Evolutionary conservation across 2,329 filamentous ascomycete genomes (phyloP).

Genomic region (Talaromyces atroroseus): DNA sequence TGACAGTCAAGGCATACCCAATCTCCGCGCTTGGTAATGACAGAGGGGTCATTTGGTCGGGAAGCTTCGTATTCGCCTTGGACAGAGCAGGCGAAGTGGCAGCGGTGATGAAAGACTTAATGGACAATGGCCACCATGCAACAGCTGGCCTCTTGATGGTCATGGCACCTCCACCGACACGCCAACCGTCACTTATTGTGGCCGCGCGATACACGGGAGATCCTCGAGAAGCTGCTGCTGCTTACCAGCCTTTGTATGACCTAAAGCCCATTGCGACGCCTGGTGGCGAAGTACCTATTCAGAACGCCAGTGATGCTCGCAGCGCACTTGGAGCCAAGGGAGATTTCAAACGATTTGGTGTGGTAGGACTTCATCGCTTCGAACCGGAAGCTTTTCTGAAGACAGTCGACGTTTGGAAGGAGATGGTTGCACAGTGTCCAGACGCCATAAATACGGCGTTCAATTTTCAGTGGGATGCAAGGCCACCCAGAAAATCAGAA

Average conservation of each 20-base stretch:
- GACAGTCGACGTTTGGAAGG: slow-evolving; percentile 12
- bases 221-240: slow-evolving; percentile 10
- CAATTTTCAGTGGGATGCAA: slow-evolving; percentile 14
- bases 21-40: not conserved
- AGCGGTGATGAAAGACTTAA: slow-evolving; percentile 1
- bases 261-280: slow-evolving; percentile 13
- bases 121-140: slow-evolving; percentile 2
- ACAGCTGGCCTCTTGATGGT: slow-evolving; percentile 17
- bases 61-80: slow-evolving; percentile 4
- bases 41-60: slow-evolving; percentile 17
- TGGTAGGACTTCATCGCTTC: slow-evolving; percentile 20
- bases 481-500: not conserved
- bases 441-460: slow-evolving; percentile 14
- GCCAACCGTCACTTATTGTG: slow-evolving; percentile 22
- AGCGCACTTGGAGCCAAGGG: slow-evolving; percentile 15
- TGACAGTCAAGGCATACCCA: not conserved
- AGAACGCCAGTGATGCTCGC: slow-evolving; percentile 13
- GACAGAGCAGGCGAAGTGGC: not conserved
- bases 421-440: slow-evolving; percentile 13
- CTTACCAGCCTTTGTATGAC: slow-evolving; percentile 16
- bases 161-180: slow-evolving; percentile 21
- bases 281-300: slow-evolving; percentile 3
- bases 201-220: slow-evolving; percentile 15
- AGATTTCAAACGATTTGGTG: slow-evolving; percentile 17
- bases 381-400: slow-evolving; percentile 9